Evolutionary conservation across 1,284 basidiomycete species (phyloP).

Genomic region (Trichosporon inkin): DNA sequence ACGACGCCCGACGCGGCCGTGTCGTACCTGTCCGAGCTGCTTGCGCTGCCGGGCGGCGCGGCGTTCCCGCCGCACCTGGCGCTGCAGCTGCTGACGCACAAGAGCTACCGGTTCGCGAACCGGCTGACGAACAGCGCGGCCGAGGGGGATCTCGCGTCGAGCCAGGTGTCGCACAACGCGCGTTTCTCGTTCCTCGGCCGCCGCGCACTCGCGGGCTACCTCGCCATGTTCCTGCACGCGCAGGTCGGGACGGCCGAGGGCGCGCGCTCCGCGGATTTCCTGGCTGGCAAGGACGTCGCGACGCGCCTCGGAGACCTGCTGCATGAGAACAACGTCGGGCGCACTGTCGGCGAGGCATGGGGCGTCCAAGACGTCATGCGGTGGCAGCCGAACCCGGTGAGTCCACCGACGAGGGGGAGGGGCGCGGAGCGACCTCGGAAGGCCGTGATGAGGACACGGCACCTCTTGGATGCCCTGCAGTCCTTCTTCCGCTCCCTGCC

Average conservation of each 20-base stretch:
- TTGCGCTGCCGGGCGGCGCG: conserved; percentile 35
- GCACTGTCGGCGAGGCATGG: conserved; percentile 40
- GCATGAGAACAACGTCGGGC: conserved; percentile 41
- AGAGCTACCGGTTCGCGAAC: conserved; percentile 46
- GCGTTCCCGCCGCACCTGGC: conserved; percentile 44
- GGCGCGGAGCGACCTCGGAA: background rate
- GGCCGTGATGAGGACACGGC: too few relatives aligned
- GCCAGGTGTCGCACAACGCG: conserved; percentile 37
- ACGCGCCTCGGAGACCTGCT: conserved; percentile 37
- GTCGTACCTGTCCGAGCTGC: conserved; percentile 39
- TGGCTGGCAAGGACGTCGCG: conserved; percentile 24
- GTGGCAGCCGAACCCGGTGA: conserved; percentile 46
- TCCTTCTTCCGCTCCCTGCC: too few relatives aligned
- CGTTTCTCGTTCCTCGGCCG: conserved; percentile 46
- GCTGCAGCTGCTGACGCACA: conserved; percentile 49
- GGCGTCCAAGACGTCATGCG: conserved; percentile 40
- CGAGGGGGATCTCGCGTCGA: conserved; percentile 16
- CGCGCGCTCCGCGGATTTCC: conserved; percentile 10
- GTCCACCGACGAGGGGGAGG: conserved; percentile 11
- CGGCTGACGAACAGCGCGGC: conserved; percentile 26
- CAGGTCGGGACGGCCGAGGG: conserved; percentile 14
- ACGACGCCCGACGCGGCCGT: conserved; percentile 29
- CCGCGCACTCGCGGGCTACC: conserved; percentile 42
- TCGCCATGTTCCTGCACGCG: conserved; percentile 46
- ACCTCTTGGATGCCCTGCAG: too few relatives aligned